A percentile compares a stretch with the other conserved stretches of the same genome.
Conservation (phyloP, 352 stramenopile genomes). For the Globisporangium spiculum region DNA sequence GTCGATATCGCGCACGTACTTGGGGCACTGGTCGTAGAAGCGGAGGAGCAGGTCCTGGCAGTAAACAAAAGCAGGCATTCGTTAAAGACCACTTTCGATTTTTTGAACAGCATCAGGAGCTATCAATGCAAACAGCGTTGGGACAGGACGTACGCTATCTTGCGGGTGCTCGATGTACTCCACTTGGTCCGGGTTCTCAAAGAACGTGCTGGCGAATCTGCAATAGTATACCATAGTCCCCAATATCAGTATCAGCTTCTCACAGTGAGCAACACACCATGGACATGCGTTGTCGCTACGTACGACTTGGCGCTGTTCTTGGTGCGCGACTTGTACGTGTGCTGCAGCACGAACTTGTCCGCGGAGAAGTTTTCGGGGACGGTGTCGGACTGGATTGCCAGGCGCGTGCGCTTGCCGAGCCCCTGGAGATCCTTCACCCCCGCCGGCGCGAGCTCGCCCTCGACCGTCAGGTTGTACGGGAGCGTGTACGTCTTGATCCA, state of each 20-base stretch:
- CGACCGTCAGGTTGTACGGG: slow-evolving; percentile 54
- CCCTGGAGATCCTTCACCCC: slow-evolving; percentile 38
- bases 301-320: slow-evolving; percentile 57
- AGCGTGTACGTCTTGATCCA: slow-evolving; percentile 62
- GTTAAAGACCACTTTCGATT: no score
- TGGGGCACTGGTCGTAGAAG: slow-evolving; percentile 60
- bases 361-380: slow-evolving; percentile 26
- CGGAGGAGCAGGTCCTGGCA: slow-evolving; percentile 47
- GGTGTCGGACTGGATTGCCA: slow-evolving; percentile 1
- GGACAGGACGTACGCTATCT: slow-evolving; percentile 20
- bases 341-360: slow-evolving; percentile 42
- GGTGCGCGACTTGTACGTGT: slow-evolving; percentile 59
- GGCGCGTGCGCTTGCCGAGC: slow-evolving; percentile 35
- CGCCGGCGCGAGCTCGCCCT: slow-evolving; percentile 35
- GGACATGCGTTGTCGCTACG: not conserved
- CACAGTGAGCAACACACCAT: not conserved
- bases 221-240: not conserved
- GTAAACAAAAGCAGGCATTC: not conserved
- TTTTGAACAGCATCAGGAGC: not conserved
- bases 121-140: no score
- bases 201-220: slow-evolving; percentile 55
- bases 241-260: not conserved
- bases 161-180: slow-evolving; percentile 41
- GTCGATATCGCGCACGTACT: slow-evolving; percentile 49
- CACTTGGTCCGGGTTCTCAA: slow-evolving; percentile 45